Conservation (phyloP, 371 early-diverging fungal species). For the Circinella umbellata region DNA sequence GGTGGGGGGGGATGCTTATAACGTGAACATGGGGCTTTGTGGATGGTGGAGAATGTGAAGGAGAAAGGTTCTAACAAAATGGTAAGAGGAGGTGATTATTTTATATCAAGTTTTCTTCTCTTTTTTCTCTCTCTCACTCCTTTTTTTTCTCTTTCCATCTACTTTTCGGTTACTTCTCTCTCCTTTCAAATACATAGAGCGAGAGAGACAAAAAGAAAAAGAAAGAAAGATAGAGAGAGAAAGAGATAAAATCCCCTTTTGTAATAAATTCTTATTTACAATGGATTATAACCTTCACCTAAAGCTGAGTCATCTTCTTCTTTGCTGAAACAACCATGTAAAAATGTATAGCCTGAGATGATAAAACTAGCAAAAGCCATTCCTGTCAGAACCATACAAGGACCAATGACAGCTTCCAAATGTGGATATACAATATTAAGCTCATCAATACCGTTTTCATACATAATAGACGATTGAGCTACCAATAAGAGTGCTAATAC, state of each 20-base stretch:
- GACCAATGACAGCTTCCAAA: slow-evolving; percentile 37
- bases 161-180: too few relatives aligned
- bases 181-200: too few relatives aligned
- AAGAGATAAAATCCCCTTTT: neutral
- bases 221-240: too few relatives aligned
- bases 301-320: slow-evolving; percentile 25
- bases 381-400: slow-evolving; percentile 41
- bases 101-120: too few relatives aligned
- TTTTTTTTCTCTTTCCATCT: too few relatives aligned
- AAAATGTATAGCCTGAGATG: slow-evolving; percentile 30
- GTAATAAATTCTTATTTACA: slow-evolving; percentile 22
- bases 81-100: too few relatives aligned
- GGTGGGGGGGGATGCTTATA: too few relatives aligned
- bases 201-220: too few relatives aligned
- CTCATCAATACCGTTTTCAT: slow-evolving; percentile 35
- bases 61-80: too few relatives aligned
- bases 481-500: slow-evolving; percentile 35
- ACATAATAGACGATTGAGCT: slow-evolving; percentile 39
- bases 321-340: slow-evolving; percentile 39
- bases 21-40: too few relatives aligned
- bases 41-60: too few relatives aligned
- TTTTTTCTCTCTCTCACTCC: too few relatives aligned
- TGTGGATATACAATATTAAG: slow-evolving; percentile 43
- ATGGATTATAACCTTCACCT: slow-evolving; percentile 37
- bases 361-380: slow-evolving; percentile 36